These are phyloP conservation scores for Chaetomium olivaceum DNA, from an alignment of 2,329 filamentous ascomycete genomes.

Conservation along the genomic window DNA sequence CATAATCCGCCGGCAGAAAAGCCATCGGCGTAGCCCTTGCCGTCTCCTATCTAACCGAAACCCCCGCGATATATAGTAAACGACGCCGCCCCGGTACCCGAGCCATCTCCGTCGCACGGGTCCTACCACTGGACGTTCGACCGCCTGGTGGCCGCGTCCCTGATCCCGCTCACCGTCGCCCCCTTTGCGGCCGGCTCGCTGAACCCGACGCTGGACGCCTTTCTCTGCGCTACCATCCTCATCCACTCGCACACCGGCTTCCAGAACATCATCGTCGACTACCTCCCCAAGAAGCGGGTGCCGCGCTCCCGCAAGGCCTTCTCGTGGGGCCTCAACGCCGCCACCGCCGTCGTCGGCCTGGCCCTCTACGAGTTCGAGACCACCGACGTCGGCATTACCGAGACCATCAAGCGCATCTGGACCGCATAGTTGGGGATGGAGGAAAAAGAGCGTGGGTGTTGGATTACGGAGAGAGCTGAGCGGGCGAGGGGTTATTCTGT, in stretches of 20 bases:
- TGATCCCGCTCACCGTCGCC: slow-evolving; percentile 83
- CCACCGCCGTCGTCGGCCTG: slow-evolving; percentile 78
- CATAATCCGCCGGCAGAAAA: not conserved
- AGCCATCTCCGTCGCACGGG: slow-evolving; percentile 75
- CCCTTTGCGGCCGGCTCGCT: slow-evolving; percentile 91
- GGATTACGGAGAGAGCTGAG: slow-evolving; percentile 1
- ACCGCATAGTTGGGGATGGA: slow-evolving; percentile 58
- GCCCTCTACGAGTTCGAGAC: slow-evolving; percentile 99
- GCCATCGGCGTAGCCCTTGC: not conserved
- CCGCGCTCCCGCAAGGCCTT: slow-evolving; percentile 67
- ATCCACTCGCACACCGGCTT: slow-evolving; percentile 97
- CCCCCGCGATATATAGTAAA: slow-evolving; percentile 63
- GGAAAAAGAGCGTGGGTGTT: slow-evolving; percentile 4
- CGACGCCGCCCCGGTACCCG: slow-evolving; percentile 75
- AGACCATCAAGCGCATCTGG: slow-evolving; percentile 87
- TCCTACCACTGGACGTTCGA: slow-evolving; percentile 99
- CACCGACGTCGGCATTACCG: slow-evolving; percentile 92
- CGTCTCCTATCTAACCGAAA: slow-evolving; percentile 27
- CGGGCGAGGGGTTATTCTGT: slow-evolving; percentile 18
- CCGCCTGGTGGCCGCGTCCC: slow-evolving; percentile 74
- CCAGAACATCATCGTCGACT: slow-evolving; percentile 87
- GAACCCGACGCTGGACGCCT: slow-evolving; percentile 84
- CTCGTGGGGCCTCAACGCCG: slow-evolving; percentile 76
- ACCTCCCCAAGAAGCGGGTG: slow-evolving; percentile 73
- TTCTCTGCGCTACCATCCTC: slow-evolving; percentile 79